Evolutionary conservation across 495 filamentous ascomycete species (phyloP), one percentile per base, ranked within the genome.

Genomic region (Recurvomyces mirabilis): DNA sequence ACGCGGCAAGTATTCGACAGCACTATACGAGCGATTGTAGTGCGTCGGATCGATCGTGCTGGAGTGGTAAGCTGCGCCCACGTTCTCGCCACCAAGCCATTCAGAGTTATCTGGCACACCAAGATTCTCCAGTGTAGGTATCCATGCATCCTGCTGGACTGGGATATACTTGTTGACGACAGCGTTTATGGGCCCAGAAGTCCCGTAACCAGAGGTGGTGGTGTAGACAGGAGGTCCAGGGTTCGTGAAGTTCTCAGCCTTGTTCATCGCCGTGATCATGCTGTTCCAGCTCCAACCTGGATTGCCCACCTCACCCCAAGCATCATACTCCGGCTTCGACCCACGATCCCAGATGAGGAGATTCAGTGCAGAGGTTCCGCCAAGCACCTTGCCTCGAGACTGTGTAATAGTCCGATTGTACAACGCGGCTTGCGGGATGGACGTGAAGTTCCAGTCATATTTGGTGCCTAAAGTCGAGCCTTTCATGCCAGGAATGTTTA

Each of bases 341-440:
- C 35, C 54, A 20, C 51, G 46, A 33, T 57, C 39, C 41, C 36
- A 53, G 15, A 43, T 38, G 22, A 54, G 23, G 1, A 47, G 23
- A 36, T 57, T 57, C n/a, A 57, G n/a, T 5, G 48, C 43, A 20
- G 47, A 46, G 30, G 34, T 42, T 13, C 53, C 54, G 21, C 57
- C 58, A 10, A 61, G 48, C 5, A 57, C 56, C 40, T 56, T 59
- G 17, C 58, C 58, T 3, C 58, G 49, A 4, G 36, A 14, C 21
- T 45, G 41, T 2, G 42, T 42, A 6, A 46, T 42, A 6, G 19
- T 26, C 17, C 47, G 47, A 21, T 30, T 38, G 13, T 42, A 19
- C 6, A 39, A 23, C 12, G 24, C 3, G 7, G 39, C 25, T 37
- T 56, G 53, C n/a, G 54, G 51, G 5, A 42, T 43, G 7, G 41